These are phyloP conservation scores for Leptomonas pyrrhocoris DNA, from an alignment of 208 protist species.

Conservation along the genomic window DNA sequence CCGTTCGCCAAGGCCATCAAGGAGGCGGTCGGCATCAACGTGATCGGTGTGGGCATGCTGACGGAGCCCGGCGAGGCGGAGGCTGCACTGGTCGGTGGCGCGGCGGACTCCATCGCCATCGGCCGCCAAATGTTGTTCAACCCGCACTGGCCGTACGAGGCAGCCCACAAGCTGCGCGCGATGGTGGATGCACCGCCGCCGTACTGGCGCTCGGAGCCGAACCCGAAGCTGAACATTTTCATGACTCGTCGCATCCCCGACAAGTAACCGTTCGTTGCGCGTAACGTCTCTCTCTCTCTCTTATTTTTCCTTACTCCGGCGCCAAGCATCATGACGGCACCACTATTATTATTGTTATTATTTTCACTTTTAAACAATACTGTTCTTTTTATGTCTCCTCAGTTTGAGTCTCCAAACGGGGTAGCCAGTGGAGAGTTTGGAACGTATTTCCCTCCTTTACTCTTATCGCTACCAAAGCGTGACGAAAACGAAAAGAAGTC, in stretches of 20 bases:
- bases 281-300: too few relatives aligned
- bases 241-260: not conserved
- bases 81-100: constrained; percentile 26
- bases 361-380: constrained; percentile 1
- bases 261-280: too few relatives aligned
- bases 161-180: constrained; percentile 30
- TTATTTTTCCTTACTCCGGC: constrained; percentile 1
- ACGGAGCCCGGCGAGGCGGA: constrained; percentile 62
- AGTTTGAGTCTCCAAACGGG: not conserved
- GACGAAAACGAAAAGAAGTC: too few relatives aligned
- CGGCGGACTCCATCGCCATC: constrained; percentile 69
- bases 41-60: constrained; percentile 72
- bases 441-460: too few relatives aligned
- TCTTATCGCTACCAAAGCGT: too few relatives aligned
- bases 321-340: too few relatives aligned
- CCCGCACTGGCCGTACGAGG: constrained; percentile 57
- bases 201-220: constrained; percentile 28
- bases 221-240: constrained; percentile 23
- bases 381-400: not conserved
- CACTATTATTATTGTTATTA: constrained; percentile 1
- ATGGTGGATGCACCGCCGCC: constrained; percentile 18
- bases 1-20: constrained; percentile 70
- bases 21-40: constrained; percentile 39
- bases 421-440: too few relatives aligned
- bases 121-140: constrained; percentile 71